phyloP scores from a whole-genome alignment of 306 rosid species.

The Citrullus colocynthis region DNA sequence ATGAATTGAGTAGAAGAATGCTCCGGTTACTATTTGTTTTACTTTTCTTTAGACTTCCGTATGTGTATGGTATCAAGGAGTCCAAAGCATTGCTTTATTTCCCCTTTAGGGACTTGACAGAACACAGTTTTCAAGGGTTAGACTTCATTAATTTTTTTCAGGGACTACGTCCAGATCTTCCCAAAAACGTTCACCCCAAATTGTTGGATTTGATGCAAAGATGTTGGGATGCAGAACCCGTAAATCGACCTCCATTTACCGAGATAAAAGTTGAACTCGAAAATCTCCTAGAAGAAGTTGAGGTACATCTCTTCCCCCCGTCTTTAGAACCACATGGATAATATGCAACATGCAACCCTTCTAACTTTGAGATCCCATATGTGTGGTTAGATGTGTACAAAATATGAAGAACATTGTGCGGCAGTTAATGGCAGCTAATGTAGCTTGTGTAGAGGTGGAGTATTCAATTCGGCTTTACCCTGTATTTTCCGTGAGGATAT shows the following conservation, averaged over 20 bases:
- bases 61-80: background rate
- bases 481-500: constrained; percentile 22
- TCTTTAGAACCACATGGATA: background rate
- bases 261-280: constrained; percentile 67
- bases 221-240: constrained; percentile 86
- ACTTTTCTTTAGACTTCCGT: background rate
- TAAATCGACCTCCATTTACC: constrained; percentile 56
- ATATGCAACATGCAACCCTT: background rate
- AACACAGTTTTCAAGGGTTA: background rate
- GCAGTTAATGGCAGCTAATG: constrained; percentile 32
- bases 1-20: background rate
- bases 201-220: constrained; percentile 70
- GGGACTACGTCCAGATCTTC: constrained; percentile 95
- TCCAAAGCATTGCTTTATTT: background rate
- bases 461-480: constrained; percentile 25
- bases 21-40: background rate
- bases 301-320: constrained; percentile 23
- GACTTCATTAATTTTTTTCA: constrained; percentile 13
- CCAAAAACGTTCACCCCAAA: constrained; percentile 59
- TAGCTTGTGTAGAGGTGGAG: constrained; percentile 6
- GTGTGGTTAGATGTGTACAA: constrained; percentile 8
- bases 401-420: constrained; percentile 46
- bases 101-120: background rate
- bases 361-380: background rate
- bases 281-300: constrained; percentile 41